phyloP scores from a whole-genome alignment of 805 yeast species.

The Metschnikowia reukaufii region DNA sequence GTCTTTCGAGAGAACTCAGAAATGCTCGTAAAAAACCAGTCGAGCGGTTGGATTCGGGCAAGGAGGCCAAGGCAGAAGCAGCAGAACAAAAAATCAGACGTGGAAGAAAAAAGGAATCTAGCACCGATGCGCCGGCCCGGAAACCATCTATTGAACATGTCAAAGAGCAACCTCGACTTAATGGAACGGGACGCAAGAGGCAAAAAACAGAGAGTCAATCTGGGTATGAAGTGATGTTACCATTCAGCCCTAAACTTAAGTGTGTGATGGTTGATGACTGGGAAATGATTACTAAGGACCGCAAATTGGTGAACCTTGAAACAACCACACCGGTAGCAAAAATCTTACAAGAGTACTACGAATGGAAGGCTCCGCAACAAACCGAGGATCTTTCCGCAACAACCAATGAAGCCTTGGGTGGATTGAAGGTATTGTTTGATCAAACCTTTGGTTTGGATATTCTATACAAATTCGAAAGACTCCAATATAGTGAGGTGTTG shows the following conservation, averaged over 20 bases:
- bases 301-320: conserved; percentile 68
- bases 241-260: conserved; percentile 67
- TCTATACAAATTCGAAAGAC: conserved; percentile 73
- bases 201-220: conserved; percentile 23
- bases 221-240: conserved; percentile 50
- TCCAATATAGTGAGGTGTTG: conserved; percentile 61
- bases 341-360: conserved; percentile 55
- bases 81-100: conserved; percentile 9
- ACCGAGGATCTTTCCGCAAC: background rate
- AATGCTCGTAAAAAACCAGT: conserved; percentile 21
- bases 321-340: conserved; percentile 50
- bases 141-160: conserved; percentile 2
- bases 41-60: conserved; percentile 18
- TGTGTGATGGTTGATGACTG: conserved; percentile 83
- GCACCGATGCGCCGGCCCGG: conserved; percentile 7
- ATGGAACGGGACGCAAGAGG: conserved; percentile 12
- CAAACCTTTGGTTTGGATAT: conserved; percentile 65
- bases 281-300: conserved; percentile 85
- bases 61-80: conserved; percentile 14
- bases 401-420: conserved; percentile 59
- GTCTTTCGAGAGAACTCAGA: conserved; percentile 30
- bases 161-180: conserved; percentile 3
- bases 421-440: conserved; percentile 73
- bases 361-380: conserved; percentile 21
- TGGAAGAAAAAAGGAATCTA: conserved; percentile 10